Evolutionary conservation across 2,329 filamentous ascomycete species (phyloP), one percentile per base, ranked within the genome.

Genomic region (Colletotrichum sp.): DNA sequence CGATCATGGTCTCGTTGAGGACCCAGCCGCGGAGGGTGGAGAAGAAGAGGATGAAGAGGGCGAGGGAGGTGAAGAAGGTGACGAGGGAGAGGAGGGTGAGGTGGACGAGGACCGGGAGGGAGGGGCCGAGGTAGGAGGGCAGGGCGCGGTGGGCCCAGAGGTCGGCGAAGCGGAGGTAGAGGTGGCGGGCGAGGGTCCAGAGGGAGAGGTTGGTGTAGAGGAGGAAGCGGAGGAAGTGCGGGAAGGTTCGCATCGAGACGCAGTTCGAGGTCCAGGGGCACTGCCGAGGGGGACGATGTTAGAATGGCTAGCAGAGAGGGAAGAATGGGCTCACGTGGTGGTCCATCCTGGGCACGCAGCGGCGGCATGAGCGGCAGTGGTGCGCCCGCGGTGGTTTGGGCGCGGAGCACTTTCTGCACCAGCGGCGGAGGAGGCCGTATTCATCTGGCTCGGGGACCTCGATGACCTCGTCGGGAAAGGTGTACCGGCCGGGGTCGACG

Each of bases 211-310:
- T 93, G 30, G 94, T 89, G 82, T 92, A 96, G 78, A 92, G 82
- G 59, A 97, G 88, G 86, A 97, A 96, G 80, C 95, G 94, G 63
- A 96, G 78, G 84, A 97, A 97, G 85, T 96, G 93, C 9, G 95
- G 95, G 80, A 96, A 95, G 1, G 94, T 96, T 76, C 92, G 93
- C 83, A 96, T 91, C 15, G 94, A 96, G 69, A 97, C 94, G 86
- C 95, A 98, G 85, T 96, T 96, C 76, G 86, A 88, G 5, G 94
- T 96, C 95, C 95, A 97, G 4, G 95, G 94, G 82, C 95, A 97
- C 86, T 98, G 28, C 2, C 3, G 4, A 63, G n/a, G 59, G 95
- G 85, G 24, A 24, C 96, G 94, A 52, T 52, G 39, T n/a, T 26
- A 24, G 69, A 68, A n/a, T 6, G 18, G 39, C 18, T 15, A 16